Percentiles rank a stretch among this genome's conserved stretches.
These are phyloP conservation scores for Reutealis trisperma DNA, from an alignment of 345 rosid genomes.

Conservation along the genomic window DNA sequence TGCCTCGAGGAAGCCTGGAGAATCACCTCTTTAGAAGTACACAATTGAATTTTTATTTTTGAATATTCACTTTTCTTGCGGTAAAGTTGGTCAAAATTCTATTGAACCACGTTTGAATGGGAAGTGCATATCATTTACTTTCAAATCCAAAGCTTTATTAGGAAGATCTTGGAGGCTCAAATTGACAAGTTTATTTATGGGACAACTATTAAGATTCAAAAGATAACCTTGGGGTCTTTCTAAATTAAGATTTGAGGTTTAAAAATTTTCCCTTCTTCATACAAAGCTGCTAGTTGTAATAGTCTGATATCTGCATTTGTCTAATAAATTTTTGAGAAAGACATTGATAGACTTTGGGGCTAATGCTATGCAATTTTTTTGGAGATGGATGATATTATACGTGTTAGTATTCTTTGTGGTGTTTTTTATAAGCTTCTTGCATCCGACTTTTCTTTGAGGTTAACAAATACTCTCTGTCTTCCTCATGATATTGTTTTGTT, in stretches of 20 bases:
- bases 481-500: not conserved
- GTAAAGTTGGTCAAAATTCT: not conserved
- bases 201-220: not conserved
- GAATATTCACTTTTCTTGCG: not conserved
- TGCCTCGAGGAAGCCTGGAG: constrained; percentile 35
- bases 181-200: not conserved
- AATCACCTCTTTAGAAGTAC: constrained; percentile 28
- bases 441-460: not conserved
- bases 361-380: not conserved
- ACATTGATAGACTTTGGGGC: not conserved
- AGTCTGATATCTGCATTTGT: not conserved
- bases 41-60: constrained; percentile 6
- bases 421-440: too few relatives aligned
- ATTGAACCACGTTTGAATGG: constrained; percentile 3
- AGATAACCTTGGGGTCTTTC: not conserved
- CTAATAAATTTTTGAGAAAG: not conserved
- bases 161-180: not conserved
- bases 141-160: not conserved
- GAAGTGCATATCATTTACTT: not conserved
- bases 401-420: not conserved
- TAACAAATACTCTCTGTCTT: not conserved
- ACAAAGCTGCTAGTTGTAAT: not conserved
- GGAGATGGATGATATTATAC: not conserved
- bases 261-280: not conserved
- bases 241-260: too few relatives aligned